Evolutionary conservation across 176 grass and related monocot genomes (phyloP), one percentile per base, ranked within the genome.

Genomic region (Phoenix roebelenii): DNA sequence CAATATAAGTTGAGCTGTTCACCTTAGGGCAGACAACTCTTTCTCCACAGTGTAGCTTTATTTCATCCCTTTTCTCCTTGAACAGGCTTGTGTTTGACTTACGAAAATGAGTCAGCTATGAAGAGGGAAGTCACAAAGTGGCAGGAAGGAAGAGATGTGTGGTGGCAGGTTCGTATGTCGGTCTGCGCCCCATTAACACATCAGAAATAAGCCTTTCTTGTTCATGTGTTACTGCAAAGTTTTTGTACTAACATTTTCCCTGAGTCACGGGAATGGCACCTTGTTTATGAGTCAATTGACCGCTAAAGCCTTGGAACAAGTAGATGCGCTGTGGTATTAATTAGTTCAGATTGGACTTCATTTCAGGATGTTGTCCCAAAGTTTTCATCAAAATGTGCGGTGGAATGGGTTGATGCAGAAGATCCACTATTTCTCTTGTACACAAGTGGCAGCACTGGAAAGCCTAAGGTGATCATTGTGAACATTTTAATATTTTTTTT

Each of bases 391-490:
- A 92, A 88, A 59, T 98, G 93, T 49, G 76, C 82, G 67, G 81
- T 98, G 22, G 84, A 98, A 80, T 98, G 93, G 93, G 81, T 98
- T 67, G 93, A 98, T 83, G 93, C 93, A 78, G 87, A 98, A 76
- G 93, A 98, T 83, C 81, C 93, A 52, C 72, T 98, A 39, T 98
- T 98, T 83, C 93, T 98, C 70, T 61, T 98, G 17, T 98, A 98
- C 49, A 98, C 93, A 7, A 98, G 93, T 85, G 87, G 93, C 18
- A 98, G 93, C 80, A 98, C 93, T 61, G 93, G 93, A 63, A 98
- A 89, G 48, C 93, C 93, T 60, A 98, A 98, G 93, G 93, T 98
- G 57, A 44, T 44, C 35, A 14, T 9, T 14, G 7, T 14, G 35
- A 44, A 44, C 35, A 9, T 23, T 54, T 39, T 29, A 59, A 35